A percentile compares a stretch with the other conserved stretches of the same genome.
Evolutionary conservation across 208 protist species (phyloP).

Genomic region (Leishmania braziliensis): DNA sequence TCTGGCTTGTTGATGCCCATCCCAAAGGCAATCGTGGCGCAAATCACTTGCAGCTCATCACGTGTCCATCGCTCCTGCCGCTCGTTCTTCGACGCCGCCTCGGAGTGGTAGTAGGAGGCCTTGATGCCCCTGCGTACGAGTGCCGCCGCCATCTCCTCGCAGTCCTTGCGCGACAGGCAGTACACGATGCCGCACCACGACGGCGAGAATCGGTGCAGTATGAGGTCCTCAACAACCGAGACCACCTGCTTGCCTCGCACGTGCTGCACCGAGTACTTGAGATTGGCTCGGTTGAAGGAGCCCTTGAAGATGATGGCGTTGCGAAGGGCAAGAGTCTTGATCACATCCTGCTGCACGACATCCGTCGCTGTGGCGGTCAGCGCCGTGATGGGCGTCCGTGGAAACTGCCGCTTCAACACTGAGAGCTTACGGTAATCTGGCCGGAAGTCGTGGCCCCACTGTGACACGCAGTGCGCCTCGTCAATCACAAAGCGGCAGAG

Average conservation of each 20-base stretch:
- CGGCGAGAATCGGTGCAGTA: constrained; percentile 65
- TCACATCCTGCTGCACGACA: constrained; percentile 87
- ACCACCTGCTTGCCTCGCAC: constrained; percentile 54
- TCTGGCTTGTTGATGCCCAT: constrained; percentile 99
- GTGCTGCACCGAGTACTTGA: constrained; percentile 74
- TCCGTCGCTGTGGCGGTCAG: constrained; percentile 89
- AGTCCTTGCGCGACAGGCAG: constrained; percentile 83
- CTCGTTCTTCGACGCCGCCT: constrained; percentile 70
- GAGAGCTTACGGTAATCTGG: constrained; percentile 81
- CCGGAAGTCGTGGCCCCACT: constrained; percentile 98
- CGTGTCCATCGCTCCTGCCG: constrained; percentile 90
- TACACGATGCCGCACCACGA: constrained; percentile 87
- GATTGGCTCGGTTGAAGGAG: constrained; percentile 82
- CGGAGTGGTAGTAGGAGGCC: constrained; percentile 79
- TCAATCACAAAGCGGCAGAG: constrained; percentile 92
- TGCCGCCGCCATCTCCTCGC: constrained; percentile 73
- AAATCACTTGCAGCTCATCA: constrained; percentile 94
- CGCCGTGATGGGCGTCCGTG: constrained; percentile 69
- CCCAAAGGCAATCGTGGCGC: constrained; percentile 98
- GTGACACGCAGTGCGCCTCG: constrained; percentile 97
- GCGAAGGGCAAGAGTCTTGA: constrained; percentile 68
- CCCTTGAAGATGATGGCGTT: constrained; percentile 82
- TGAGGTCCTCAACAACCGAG: constrained; percentile 55
- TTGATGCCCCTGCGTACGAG: constrained; percentile 56
- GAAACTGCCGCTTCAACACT: constrained; percentile 75